phyloP scores from a whole-genome alignment of 805 yeast species.

The Huiozyma sinensis region DNA sequence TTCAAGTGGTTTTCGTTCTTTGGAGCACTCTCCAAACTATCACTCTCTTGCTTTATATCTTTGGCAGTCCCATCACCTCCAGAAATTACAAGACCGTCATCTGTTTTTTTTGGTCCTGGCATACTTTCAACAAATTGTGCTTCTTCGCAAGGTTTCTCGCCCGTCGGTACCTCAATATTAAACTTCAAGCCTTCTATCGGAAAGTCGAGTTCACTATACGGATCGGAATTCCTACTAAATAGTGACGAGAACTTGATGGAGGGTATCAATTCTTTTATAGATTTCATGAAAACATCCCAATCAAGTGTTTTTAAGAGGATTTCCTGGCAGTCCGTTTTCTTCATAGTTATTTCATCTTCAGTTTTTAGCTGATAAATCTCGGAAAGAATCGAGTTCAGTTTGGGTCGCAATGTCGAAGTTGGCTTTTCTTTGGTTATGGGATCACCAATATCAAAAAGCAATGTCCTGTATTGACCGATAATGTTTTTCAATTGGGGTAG shows the following conservation, averaged over 20 bases:
- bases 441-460: constrained; percentile 13
- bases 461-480: constrained; percentile 8
- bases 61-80: too few species aligned
- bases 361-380: constrained; percentile 28
- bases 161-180: constrained; percentile 8
- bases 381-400: constrained; percentile 21
- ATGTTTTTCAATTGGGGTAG: constrained; percentile 22
- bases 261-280: constrained; percentile 25
- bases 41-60: too few species aligned
- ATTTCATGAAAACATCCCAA: constrained; percentile 23
- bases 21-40: too few species aligned
- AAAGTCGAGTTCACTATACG: constrained; percentile 39
- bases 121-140: too few species aligned
- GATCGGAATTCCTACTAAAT: constrained; percentile 35
- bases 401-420: not conserved
- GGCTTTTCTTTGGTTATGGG: not conserved
- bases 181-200: constrained; percentile 38
- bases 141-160: not conserved
- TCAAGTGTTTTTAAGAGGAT: constrained; percentile 15
- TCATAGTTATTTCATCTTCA: constrained; percentile 29
- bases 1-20: too few species aligned
- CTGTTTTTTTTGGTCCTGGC: too few species aligned
- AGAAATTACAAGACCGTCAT: too few species aligned
- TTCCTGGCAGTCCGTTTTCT: constrained; percentile 23
- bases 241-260: constrained; percentile 28